These are phyloP conservation scores for Ceratonia siliqua DNA, from an alignment of 306 rosid species.

Conservation along the genomic window DNA sequence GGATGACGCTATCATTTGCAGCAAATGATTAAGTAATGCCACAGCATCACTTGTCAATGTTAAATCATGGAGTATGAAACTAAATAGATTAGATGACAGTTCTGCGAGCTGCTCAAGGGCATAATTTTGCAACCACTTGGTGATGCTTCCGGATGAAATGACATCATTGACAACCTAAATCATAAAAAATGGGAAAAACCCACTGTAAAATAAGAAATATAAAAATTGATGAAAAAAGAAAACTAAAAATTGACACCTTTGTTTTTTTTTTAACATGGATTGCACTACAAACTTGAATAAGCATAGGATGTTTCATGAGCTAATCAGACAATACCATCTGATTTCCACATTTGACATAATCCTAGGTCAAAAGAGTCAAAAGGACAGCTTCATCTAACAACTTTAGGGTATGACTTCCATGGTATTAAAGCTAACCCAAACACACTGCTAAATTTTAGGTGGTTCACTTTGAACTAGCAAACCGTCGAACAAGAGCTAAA, in stretches of 20 bases:
- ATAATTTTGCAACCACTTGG: conserved; percentile 72
- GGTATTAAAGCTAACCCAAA: conserved; percentile 14
- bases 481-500: conserved; percentile 1
- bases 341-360: background rate
- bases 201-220: conserved; percentile 21
- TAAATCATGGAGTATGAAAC: conserved; percentile 49
- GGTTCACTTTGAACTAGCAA: background rate
- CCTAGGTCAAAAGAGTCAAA: background rate
- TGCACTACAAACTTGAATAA: background rate
- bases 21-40: conserved; percentile 51
- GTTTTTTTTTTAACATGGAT: conserved; percentile 21
- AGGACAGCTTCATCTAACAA: conserved; percentile 4
- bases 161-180: conserved; percentile 69
- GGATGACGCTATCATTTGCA: conserved; percentile 50
- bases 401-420: background rate
- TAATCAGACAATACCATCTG: conserved; percentile 11
- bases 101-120: conserved; percentile 89
- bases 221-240: no score
- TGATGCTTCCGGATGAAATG: conserved; percentile 55
- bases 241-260: background rate
- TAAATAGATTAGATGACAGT: conserved; percentile 61
- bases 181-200: conserved; percentile 24
- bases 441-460: background rate
- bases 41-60: conserved; percentile 43
- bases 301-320: background rate